Base-by-base conservation (phyloP, 2,329 filamentous ascomycete genomes). In the Colletotrichum eremochloae region DNA sequence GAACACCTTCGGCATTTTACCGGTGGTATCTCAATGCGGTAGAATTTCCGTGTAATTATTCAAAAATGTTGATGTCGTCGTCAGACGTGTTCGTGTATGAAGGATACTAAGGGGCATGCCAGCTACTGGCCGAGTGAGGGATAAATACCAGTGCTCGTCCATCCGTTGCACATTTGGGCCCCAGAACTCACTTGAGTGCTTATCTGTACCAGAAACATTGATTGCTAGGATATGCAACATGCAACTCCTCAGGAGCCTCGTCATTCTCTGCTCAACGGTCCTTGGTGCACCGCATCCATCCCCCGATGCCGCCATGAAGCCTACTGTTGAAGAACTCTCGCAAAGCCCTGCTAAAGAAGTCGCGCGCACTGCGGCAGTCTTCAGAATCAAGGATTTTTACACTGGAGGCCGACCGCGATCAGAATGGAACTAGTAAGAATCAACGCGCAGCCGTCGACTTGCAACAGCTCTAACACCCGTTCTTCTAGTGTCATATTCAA, bases 381-480 rank as follows among this genome's bases (percentile, higher is more conserved):
- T 74, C 44, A 57, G 64, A 3, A 42, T 74, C 5, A 48, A 74
- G 6, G 42, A 44, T 11, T 58, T 74, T 36, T 72, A 61, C 42
- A 56, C 60, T 18, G 72, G 72, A 31, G 61, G 72, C 12, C 55
- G 57, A 15, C 36, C 58, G 20, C 44, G 44, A 1, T 63, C 42
- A 1, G 56, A 66, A 4, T 33, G 70, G 24, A 74, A 73, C 52
- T 74, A 58, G 72, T 74, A 58, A 70, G 53, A 29, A n/a, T 31
- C n/a, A 50, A 14, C 11, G 12, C n/a, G n/a, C 8, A 42, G 18
- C 18, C 12, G 5, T 1, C 5, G 9, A 20, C 31, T 9, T 15
- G 5, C 2, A 24, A 7, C 6, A 12, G 20, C 20, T 36, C 67
- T 64, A 18, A 67, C 44, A 2, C 29, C 11, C 36, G 12, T 11